phyloP scores from a whole-genome alignment of 352 stramenopile species.

The Aphanomyces invadans region DNA sequence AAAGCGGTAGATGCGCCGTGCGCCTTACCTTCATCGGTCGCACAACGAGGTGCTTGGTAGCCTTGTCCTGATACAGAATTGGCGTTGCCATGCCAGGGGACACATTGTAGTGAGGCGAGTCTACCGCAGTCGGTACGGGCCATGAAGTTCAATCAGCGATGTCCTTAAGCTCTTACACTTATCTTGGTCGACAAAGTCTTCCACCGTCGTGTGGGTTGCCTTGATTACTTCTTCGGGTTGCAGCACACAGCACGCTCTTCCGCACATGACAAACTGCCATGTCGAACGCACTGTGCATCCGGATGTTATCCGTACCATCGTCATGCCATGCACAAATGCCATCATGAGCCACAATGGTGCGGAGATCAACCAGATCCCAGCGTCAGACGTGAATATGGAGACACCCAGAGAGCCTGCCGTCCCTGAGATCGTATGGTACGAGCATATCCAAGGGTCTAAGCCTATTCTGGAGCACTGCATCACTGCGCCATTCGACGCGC shows the following conservation, averaged over 20 bases:
- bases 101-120: constrained; percentile 11
- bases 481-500: constrained; percentile 30
- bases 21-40: constrained; percentile 20
- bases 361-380: too few species aligned
- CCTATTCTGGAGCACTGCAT: constrained; percentile 25
- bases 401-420: too few species aligned
- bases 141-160: too few species aligned
- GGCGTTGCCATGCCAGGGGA: constrained; percentile 14
- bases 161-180: too few species aligned
- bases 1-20: too few species aligned
- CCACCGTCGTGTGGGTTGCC: constrained; percentile 36
- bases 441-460: background rate
- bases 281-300: background rate
- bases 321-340: too few species aligned
- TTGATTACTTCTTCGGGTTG: constrained; percentile 41
- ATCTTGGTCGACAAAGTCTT: constrained; percentile 57
- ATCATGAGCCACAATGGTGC: too few species aligned
- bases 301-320: too few species aligned
- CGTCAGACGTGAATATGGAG: background rate
- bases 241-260: constrained; percentile 54
- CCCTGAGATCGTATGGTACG: constrained; percentile 12
- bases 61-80: constrained; percentile 6
- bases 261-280: constrained; percentile 49
- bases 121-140: background rate
- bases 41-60: background rate